Conservation (phyloP, 2,329 filamentous ascomycete species). For the Colletotrichum zoysiae region DNA sequence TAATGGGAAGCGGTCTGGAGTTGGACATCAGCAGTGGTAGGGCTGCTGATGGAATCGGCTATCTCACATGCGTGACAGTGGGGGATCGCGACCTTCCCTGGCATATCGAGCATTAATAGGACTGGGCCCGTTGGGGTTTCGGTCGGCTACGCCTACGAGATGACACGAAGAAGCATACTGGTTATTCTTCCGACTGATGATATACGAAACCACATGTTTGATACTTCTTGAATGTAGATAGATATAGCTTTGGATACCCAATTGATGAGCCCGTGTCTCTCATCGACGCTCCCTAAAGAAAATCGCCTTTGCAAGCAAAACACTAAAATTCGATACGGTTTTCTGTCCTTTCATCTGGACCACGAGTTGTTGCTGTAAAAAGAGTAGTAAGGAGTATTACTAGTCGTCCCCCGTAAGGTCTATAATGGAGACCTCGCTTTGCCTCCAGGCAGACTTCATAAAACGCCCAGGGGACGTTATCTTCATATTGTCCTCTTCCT, state of each 20-base stretch:
- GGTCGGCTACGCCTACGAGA: constrained; percentile 1
- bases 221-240: constrained; percentile 5
- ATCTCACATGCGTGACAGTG: constrained; percentile 65
- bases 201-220: constrained; percentile 24
- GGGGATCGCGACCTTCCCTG: constrained; percentile 65
- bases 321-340: constrained; percentile 7
- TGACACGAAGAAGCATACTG: constrained; percentile 21
- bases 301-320: constrained; percentile 3
- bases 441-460: constrained; percentile 8
- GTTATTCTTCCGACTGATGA: constrained; percentile 27
- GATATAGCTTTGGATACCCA: constrained; percentile 30
- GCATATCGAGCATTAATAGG: constrained; percentile 49
- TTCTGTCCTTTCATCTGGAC: background rate
- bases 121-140: background rate
- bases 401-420: constrained; percentile 39
- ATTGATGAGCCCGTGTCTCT: constrained; percentile 8
- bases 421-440: constrained; percentile 37
- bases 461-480: background rate
- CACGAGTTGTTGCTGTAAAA: background rate
- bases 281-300: background rate
- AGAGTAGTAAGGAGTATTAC: background rate
- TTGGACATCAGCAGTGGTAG: constrained; percentile 72
- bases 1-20: constrained; percentile 89
- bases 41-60: constrained; percentile 59
- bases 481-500: constrained; percentile 46